These are phyloP conservation scores for Candida smagusa DNA, from an alignment of 1,139 yeast species.

Conservation along the genomic window DNA sequence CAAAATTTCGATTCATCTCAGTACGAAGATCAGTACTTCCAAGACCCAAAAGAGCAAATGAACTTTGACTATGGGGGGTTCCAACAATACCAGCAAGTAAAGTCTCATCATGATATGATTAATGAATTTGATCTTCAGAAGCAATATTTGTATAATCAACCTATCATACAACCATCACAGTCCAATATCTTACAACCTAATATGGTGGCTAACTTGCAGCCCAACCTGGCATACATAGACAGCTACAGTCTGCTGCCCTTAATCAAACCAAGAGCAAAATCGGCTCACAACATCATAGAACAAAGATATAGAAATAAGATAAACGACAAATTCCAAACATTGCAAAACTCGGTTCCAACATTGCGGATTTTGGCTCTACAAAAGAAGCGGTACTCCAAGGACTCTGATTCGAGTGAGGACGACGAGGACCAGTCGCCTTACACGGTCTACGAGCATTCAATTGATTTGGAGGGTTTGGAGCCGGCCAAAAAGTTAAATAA, in stretches of 20 bases:
- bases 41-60: not conserved
- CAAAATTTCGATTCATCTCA: too few species aligned
- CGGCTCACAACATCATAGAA: slow-evolving; percentile 45
- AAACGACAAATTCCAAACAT: slow-evolving; percentile 41
- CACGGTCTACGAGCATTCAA: slow-evolving; percentile 8
- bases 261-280: slow-evolving; percentile 20
- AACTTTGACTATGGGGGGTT: not conserved
- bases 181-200: not conserved
- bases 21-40: too few species aligned
- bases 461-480: slow-evolving; percentile 41
- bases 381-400: slow-evolving; percentile 10
- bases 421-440: slow-evolving; percentile 11
- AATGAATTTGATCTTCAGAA: not conserved
- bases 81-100: too few species aligned
- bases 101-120: not conserved
- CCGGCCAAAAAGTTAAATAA: slow-evolving; percentile 46
- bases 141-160: not conserved
- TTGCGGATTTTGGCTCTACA: slow-evolving; percentile 29
- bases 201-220: not conserved
- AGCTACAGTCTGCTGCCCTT: not conserved
- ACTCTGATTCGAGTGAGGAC: slow-evolving; percentile 16
- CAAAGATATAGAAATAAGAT: slow-evolving; percentile 46
- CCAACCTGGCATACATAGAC: not conserved
- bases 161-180: not conserved
- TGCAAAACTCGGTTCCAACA: slow-evolving; percentile 43